These are phyloP conservation scores for Gynandropsis gynandra DNA, from an alignment of 345 rosid genomes.

Conservation along the genomic window DNA sequence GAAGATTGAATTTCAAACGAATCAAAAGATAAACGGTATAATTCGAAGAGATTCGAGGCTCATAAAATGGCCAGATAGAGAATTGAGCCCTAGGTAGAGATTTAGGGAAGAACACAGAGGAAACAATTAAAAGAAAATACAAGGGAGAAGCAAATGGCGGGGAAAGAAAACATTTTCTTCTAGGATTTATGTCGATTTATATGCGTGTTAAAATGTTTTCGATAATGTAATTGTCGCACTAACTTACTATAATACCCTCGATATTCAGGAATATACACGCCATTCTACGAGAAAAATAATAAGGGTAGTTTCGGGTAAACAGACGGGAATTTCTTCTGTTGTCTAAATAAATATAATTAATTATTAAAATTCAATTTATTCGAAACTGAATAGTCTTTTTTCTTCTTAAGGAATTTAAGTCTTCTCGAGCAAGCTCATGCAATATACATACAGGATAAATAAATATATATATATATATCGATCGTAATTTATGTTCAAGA, in stretches of 20 bases:
- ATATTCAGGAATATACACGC: too few species aligned
- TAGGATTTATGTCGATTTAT: constrained; percentile 21
- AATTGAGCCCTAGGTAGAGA: constrained; percentile 43
- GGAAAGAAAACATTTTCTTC: constrained; percentile 35
- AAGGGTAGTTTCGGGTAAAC: neutral
- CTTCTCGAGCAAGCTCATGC: too few species aligned
- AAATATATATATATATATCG: too few species aligned
- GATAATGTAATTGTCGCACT: too few species aligned
- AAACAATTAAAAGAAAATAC: constrained; percentile 11
- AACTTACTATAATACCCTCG: constrained; percentile 9
- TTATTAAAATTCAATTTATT: too few species aligned
- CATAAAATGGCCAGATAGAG: constrained; percentile 13
- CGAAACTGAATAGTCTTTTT: too few species aligned
- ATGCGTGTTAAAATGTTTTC: neutral
- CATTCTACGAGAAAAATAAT: neutral
- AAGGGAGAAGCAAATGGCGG: constrained; percentile 60
- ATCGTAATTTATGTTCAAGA: too few species aligned
- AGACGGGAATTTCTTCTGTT: neutral
- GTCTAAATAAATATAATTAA: neutral
- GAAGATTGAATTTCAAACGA: constrained; percentile 14
- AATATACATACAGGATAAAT: too few species aligned
- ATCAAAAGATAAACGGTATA: constrained; percentile 15
- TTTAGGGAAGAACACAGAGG: constrained; percentile 15
- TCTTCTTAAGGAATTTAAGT: too few species aligned
- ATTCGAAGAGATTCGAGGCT: constrained; percentile 27